Conservation (phyloP, 345 rosid species). For the Ceriops zippeliana region DNA sequence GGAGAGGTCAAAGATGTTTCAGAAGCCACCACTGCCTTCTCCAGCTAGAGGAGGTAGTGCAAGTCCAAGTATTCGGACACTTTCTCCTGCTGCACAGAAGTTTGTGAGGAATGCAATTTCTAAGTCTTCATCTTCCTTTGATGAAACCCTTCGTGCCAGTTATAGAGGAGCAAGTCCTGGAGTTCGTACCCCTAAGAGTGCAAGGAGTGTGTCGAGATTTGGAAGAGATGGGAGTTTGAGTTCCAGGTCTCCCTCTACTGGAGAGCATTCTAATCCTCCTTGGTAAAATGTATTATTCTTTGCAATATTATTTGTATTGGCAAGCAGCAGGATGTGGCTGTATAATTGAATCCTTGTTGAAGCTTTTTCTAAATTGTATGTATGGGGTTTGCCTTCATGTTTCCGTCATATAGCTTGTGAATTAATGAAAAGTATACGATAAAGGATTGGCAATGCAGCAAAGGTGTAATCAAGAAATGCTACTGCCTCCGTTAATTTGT, state of each 20-base stretch:
- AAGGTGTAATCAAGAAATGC: not conserved
- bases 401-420: not conserved
- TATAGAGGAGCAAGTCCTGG: conserved; percentile 82
- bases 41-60: conserved; percentile 93
- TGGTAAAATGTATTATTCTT: conserved; percentile 32
- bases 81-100: conserved; percentile 98
- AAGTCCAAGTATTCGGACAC: conserved; percentile 70
- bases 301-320: not conserved
- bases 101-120: conserved; percentile 83
- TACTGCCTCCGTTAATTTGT: too few relatives aligned
- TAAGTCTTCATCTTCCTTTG: conserved; percentile 82
- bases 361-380: not conserved
- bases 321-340: not conserved
- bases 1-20: conserved; percentile 81
- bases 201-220: conserved; percentile 72
- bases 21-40: conserved; percentile 89
- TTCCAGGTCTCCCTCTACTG: conserved; percentile 52
- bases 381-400: not conserved
- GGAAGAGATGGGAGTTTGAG: conserved; percentile 62
- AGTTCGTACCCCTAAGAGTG: conserved; percentile 64
- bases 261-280: conserved; percentile 51
- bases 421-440: not conserved
- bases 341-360: not conserved
- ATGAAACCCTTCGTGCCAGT: conserved; percentile 95
- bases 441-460: not conserved